Percentiles rank a stretch among this genome's conserved stretches.
These are phyloP conservation scores for Mollisiaceae sp. DNA, from an alignment of 2,329 filamentous ascomycete species.

Conservation along the genomic window DNA sequence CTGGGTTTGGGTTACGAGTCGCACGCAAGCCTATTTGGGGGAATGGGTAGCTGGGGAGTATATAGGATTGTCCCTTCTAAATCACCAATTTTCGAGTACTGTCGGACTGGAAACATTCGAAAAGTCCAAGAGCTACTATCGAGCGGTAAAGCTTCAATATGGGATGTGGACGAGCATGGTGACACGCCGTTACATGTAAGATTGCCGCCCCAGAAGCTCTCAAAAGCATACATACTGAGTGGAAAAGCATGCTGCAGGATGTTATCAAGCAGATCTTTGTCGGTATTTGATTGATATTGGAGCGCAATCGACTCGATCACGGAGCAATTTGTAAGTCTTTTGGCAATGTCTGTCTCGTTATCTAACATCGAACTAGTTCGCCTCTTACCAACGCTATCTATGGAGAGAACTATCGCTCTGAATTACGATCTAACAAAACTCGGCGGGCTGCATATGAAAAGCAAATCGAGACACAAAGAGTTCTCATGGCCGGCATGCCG, in stretches of 20 bases:
- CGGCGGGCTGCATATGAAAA: neutral
- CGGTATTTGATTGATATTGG: neutral
- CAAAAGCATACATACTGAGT: neutral
- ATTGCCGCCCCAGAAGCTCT: neutral
- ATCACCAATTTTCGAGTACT: neutral
- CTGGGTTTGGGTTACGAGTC: neutral
- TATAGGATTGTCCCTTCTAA: neutral
- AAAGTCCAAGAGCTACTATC: neutral
- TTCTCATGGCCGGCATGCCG: neutral
- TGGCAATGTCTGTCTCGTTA: neutral
- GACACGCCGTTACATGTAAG: neutral
- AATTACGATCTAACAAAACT: too few species aligned
- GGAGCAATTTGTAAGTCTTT: neutral
- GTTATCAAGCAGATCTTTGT: neutral
- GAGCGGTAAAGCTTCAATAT: neutral
- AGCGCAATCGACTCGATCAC: neutral
- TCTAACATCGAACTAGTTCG: neutral
- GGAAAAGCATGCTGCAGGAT: neutral
- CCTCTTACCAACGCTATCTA: neutral
- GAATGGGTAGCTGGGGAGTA: neutral
- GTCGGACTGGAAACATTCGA: neutral
- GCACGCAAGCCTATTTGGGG: neutral
- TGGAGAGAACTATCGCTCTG: neutral
- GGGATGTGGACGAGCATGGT: neutral
- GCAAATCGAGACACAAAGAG: neutral